Evolutionary conservation across 2,329 filamentous ascomycete genomes (phyloP).

Genomic region (Escovopsis sp.): DNA sequence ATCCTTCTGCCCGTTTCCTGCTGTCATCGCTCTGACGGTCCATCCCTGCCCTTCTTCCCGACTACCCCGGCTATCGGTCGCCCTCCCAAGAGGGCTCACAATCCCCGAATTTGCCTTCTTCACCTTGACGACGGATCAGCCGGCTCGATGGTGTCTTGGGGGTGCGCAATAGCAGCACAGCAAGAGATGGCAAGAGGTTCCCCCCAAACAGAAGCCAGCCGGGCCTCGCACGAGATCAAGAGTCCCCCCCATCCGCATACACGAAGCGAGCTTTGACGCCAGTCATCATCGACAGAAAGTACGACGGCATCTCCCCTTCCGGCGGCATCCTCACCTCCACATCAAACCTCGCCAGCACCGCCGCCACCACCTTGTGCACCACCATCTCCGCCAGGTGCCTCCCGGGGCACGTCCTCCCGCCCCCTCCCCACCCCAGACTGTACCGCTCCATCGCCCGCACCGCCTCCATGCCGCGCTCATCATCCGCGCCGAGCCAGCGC

Average conservation of each 20-base stretch:
- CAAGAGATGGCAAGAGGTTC: too few species aligned
- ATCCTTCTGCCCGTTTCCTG: too few species aligned
- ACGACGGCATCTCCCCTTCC: conserved; percentile 25
- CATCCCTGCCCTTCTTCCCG: too few species aligned
- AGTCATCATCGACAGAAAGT: conserved; percentile 37
- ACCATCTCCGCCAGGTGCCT: conserved; percentile 35
- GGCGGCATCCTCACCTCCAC: conserved; percentile 24
- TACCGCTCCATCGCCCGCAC: conserved; percentile 28
- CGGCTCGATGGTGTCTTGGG: not conserved
- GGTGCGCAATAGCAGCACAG: not conserved
- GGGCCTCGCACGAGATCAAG: not conserved
- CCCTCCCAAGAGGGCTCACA: too few species aligned
- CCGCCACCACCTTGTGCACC: conserved; percentile 27
- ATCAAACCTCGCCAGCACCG: conserved; percentile 28
- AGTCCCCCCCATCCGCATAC: not conserved
- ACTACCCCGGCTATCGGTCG: too few species aligned
- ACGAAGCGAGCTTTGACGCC: conserved; percentile 28
- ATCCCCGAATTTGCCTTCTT: too few species aligned
- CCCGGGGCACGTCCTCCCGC: conserved; percentile 34
- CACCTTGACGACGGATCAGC: too few species aligned
- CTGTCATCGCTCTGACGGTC: too few species aligned
- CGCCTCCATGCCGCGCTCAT: conserved; percentile 3
- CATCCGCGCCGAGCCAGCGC: conserved; percentile 28
- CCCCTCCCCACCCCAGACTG: conserved; percentile 37
- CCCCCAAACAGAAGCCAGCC: too few species aligned